phyloP scores from a whole-genome alignment of 805 yeast genomes.

The Starmerella stigmatis region DNA sequence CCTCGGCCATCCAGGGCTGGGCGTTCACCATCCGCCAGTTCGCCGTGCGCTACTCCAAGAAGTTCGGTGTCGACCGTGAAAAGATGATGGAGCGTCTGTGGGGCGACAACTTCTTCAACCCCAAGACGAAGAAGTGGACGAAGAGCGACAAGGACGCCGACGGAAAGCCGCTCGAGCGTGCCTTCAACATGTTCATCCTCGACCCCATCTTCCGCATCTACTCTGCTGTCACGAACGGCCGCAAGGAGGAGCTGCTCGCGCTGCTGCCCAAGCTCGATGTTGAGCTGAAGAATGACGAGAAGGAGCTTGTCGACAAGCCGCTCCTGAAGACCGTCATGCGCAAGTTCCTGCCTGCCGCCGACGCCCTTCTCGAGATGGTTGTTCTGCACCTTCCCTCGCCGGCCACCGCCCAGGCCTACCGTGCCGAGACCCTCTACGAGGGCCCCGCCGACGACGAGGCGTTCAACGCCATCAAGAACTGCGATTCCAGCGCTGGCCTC shows the following conservation, averaged over 20 bases:
- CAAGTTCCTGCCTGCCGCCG: constrained; percentile 99
- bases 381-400: constrained; percentile 98
- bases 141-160: constrained; percentile 89
- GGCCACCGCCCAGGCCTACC: constrained; percentile 96
- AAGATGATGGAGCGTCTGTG: constrained; percentile 99
- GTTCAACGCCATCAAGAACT: constrained; percentile 87
- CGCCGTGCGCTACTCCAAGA: constrained; percentile 95
- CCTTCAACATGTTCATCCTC: constrained; percentile 97
- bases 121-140: constrained; percentile 99
- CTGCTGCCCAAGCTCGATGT: constrained; percentile 91
- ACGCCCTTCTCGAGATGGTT: constrained; percentile 98
- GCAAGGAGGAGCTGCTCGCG: constrained; percentile 90
- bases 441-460: constrained; percentile 88
- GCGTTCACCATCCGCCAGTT: constrained; percentile 99
- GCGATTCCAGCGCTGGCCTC: constrained; percentile 96
- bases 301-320: constrained; percentile 98
- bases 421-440: constrained; percentile 98
- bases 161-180: constrained; percentile 94
- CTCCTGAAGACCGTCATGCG: constrained; percentile 97
- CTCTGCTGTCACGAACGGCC: constrained; percentile 96
- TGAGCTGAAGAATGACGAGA: constrained; percentile 88
- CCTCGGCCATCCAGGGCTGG: constrained; percentile 99
- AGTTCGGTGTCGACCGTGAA: constrained; percentile 95
- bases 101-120: constrained; percentile 99
- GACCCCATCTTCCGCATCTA: constrained; percentile 99